Conservation (phyloP, 441 rosid species). For the Daphne laureola region DNA sequence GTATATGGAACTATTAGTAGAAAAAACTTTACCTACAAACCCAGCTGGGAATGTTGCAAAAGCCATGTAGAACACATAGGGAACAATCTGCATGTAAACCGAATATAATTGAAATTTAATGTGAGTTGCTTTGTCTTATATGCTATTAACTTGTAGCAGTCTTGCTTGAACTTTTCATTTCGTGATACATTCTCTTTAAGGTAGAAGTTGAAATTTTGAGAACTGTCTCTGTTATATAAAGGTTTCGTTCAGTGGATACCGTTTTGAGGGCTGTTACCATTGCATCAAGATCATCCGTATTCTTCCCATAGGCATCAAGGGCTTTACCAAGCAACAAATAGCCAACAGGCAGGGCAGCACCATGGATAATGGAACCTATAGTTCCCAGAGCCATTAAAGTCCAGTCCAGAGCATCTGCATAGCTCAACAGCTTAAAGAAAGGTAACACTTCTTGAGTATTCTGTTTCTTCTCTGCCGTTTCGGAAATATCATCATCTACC, state of each 20-base stretch:
- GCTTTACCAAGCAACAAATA: constrained; percentile 60
- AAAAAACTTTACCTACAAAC: constrained; percentile 33
- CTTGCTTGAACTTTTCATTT: no score
- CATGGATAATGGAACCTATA: constrained; percentile 46
- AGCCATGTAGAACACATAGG: constrained; percentile 70
- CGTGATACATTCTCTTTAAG: no score
- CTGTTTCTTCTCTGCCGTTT: neutral
- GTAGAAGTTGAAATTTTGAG: no score
- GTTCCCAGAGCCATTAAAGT: constrained; percentile 46
- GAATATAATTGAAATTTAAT: neutral
- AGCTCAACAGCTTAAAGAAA: constrained; percentile 41
- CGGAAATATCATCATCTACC: neutral
- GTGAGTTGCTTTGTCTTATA: neutral
- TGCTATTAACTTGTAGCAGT: no score
- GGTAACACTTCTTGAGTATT: constrained; percentile 16
- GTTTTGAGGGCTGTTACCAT: constrained; percentile 38
- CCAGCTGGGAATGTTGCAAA: constrained; percentile 69
- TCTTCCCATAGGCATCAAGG: constrained; percentile 43
- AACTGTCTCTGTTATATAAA: no score
- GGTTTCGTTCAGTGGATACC: constrained; percentile 18
- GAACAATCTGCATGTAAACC: constrained; percentile 35
- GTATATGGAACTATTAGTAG: no score
- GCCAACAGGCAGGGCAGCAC: constrained; percentile 60
- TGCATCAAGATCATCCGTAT: constrained; percentile 15
- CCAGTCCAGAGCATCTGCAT: constrained; percentile 51